These are phyloP conservation scores for Morella rubra DNA, from an alignment of 306 rosid genomes.

Conservation along the genomic window DNA sequence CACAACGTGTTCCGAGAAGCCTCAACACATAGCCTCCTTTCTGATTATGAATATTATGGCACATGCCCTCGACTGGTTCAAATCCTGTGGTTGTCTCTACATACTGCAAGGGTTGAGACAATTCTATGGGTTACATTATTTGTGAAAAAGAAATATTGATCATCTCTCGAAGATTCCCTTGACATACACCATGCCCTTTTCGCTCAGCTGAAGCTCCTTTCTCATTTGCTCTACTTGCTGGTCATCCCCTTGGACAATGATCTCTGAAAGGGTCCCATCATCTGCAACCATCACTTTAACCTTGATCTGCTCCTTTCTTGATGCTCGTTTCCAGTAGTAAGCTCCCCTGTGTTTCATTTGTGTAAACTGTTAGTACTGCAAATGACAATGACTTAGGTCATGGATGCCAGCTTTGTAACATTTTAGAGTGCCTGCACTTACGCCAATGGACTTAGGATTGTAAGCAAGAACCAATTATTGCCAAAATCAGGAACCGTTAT, in stretches of 20 bases:
- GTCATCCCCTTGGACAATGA: slow-evolving; percentile 80
- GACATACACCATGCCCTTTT: slow-evolving; percentile 83
- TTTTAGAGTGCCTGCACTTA: slow-evolving; percentile 39
- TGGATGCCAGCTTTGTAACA: too few species aligned
- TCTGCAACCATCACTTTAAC: slow-evolving; percentile 64
- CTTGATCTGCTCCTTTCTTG: slow-evolving; percentile 81
- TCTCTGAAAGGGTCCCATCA: slow-evolving; percentile 54
- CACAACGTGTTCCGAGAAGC: neutral
- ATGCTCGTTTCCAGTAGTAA: slow-evolving; percentile 75
- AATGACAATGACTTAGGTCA: neutral
- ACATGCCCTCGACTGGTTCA: neutral
- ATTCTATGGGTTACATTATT: neutral
- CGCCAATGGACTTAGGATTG: slow-evolving; percentile 81
- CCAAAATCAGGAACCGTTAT: slow-evolving; percentile 81
- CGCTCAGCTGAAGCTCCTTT: slow-evolving; percentile 67
- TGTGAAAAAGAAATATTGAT: neutral
- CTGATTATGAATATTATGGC: neutral
- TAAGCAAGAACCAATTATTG: slow-evolving; percentile 86
- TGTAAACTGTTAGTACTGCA: slow-evolving; percentile 8
- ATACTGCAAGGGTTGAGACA: neutral
- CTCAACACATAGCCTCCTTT: slow-evolving; percentile 2
- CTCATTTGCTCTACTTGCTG: slow-evolving; percentile 58
- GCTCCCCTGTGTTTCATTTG: slow-evolving; percentile 54
- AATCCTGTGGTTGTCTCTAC: neutral
- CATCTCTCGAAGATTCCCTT: slow-evolving; percentile 63